phyloP scores from a whole-genome alignment of 78 protist species.

The Planoprotostelium fungivorum region DNA sequence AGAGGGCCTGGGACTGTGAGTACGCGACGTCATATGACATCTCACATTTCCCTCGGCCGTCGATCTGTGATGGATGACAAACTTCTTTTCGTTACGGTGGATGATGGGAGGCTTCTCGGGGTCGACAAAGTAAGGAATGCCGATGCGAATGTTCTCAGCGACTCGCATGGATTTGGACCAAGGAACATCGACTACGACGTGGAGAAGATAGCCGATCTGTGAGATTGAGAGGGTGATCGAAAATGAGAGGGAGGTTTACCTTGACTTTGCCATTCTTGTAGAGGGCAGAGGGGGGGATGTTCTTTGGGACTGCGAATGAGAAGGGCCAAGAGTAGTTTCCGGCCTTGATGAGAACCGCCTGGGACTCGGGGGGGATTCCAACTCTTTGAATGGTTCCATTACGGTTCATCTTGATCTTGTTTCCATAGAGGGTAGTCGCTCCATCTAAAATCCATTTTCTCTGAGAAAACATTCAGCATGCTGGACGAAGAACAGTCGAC shows the following conservation, averaged over 20 bases:
- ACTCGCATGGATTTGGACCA: not conserved
- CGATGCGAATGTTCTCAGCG: not conserved
- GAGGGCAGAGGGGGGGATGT: not conserved
- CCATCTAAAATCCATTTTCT: not conserved
- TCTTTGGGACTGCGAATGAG: not conserved
- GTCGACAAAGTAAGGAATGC: not conserved
- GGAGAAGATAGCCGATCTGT: not conserved
- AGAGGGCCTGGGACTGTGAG: not conserved
- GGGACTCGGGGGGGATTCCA: not conserved
- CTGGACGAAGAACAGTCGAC: no score
- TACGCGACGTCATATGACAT: not conserved
- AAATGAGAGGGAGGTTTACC: not conserved
- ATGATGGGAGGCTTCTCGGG: not conserved
- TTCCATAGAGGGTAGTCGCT: not conserved
- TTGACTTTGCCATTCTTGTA: not conserved
- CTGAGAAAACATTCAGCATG: not conserved
- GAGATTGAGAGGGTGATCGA: not conserved
- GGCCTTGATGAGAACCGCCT: not conserved
- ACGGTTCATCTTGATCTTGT: not conserved
- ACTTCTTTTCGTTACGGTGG: not conserved
- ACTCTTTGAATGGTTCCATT: not conserved
- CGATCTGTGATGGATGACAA: not conserved
- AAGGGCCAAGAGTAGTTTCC: not conserved
- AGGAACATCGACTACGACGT: not conserved
- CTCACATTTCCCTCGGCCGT: not conserved